phyloP scores from a whole-genome alignment of 1,139 yeast species.

The Geotrichum klebahnii region DNA sequence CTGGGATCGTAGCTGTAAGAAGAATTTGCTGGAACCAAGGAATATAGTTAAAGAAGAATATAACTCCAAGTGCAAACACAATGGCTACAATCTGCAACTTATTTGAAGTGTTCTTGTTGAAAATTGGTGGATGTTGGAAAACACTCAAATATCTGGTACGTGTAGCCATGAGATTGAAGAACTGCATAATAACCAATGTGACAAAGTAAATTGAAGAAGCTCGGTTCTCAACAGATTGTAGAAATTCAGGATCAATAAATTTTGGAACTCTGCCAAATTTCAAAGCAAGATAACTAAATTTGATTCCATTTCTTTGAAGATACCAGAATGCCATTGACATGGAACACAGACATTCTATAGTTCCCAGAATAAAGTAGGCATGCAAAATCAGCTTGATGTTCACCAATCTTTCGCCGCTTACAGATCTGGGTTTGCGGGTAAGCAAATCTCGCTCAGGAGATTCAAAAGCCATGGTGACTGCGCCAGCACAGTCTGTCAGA shows the following conservation, averaged over 20 bases:
- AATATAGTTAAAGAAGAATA: conserved; percentile 29
- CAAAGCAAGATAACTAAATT: conserved; percentile 40
- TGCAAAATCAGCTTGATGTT: conserved; percentile 43
- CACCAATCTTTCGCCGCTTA: conserved; percentile 45
- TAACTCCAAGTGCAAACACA: conserved; percentile 40
- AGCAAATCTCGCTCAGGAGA: conserved; percentile 45
- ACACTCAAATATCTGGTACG: conserved; percentile 46
- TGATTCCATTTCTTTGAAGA: conserved; percentile 40
- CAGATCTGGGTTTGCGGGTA: conserved; percentile 43
- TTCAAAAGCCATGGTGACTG: conserved; percentile 46
- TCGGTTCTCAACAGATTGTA: conserved; percentile 32
- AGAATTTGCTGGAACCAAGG: conserved; percentile 43
- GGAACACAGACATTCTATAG: conserved; percentile 43
- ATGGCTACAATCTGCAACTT: conserved; percentile 39
- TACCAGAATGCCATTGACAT: conserved; percentile 44
- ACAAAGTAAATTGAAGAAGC: conserved; percentile 50
- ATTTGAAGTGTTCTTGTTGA: conserved; percentile 33
- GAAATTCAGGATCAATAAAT: conserved; percentile 23
- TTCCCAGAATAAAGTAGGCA: conserved; percentile 46
- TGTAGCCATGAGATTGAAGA: conserved; percentile 46
- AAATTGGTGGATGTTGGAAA: conserved; percentile 42
- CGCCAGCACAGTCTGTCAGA: conserved; percentile 47
- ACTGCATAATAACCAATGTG: conserved; percentile 48
- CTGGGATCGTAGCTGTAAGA: conserved; percentile 43
- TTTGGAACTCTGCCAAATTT: conserved; percentile 40